Conservation (phyloP, 208 protist species). For the Blechomonas ayalai region DNA sequence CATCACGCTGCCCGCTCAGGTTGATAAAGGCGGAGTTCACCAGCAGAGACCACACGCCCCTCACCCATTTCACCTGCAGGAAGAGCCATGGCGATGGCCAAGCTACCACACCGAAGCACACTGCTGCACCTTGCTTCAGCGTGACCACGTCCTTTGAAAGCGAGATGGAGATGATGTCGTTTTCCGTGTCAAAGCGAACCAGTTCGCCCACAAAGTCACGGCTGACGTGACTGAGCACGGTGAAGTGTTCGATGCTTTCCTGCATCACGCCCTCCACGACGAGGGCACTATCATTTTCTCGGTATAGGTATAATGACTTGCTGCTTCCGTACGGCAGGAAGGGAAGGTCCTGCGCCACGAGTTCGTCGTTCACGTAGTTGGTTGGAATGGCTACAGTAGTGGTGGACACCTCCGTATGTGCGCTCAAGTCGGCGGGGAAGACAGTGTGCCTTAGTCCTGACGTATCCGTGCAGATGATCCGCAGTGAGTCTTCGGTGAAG, state of each 20-base stretch:
- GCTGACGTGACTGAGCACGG: conserved; percentile 48
- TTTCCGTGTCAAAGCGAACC: conserved; percentile 26
- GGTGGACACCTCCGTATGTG: conserved; percentile 27
- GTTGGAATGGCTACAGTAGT: conserved; percentile 36
- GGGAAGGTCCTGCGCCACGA: conserved; percentile 38
- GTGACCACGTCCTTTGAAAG: conserved; percentile 17
- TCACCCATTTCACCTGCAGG: conserved; percentile 53
- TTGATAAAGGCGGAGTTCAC: conserved; percentile 53
- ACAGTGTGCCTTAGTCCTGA: conserved; percentile 48
- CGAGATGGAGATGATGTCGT: conserved; percentile 24
- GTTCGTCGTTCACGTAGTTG: conserved; percentile 20
- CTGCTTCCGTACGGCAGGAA: conserved; percentile 39
- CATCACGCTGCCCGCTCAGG: conserved; percentile 44
- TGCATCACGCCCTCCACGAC: conserved; percentile 12
- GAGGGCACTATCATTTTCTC: background rate
- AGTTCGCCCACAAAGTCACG: conserved; percentile 57
- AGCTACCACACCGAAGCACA: conserved; percentile 44
- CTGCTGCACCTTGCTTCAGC: conserved; percentile 29
- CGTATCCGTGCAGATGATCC: conserved; percentile 45
- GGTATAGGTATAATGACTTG: conserved; percentile 17
- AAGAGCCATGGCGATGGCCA: conserved; percentile 49
- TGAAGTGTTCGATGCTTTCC: conserved; percentile 40
- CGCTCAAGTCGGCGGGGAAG: conserved; percentile 23
- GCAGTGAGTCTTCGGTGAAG: conserved; percentile 50
- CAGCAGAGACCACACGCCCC: conserved; percentile 47